Percentiles rank a stretch among this genome's conserved stretches.
Evolutionary conservation across 2,329 filamentous ascomycete species (phyloP).

Genomic region (Pseudofabraea citricarpa): DNA sequence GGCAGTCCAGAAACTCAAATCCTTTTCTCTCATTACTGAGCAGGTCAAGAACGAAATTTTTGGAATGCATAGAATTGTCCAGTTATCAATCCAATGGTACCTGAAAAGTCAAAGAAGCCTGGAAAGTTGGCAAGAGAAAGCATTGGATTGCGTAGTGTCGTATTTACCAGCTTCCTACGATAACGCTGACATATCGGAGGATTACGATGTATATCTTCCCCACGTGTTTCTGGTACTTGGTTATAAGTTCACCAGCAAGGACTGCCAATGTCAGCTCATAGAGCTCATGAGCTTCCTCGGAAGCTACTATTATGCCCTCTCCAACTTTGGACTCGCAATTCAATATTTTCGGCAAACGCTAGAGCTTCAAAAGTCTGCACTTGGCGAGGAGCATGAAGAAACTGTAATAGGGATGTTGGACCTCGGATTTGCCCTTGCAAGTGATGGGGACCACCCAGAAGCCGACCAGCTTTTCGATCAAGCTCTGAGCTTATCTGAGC

Average conservation of each 20-base stretch:
- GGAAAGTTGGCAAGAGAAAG: neutral
- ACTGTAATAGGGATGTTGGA: slow-evolving; percentile 5
- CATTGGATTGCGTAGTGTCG: neutral
- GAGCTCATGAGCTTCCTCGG: neutral
- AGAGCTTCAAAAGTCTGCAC: neutral
- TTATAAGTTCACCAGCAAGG: neutral
- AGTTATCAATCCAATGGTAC: neutral
- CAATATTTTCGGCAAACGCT: slow-evolving; percentile 1
- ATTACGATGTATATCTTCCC: neutral
- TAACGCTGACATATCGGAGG: neutral
- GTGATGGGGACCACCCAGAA: slow-evolving; percentile 5
- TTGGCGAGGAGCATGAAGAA: neutral
- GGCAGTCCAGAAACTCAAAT: neutral
- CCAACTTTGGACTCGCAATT: no score
- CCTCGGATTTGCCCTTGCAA: slow-evolving; percentile 1
- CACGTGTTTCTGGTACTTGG: neutral
- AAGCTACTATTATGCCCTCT: neutral
- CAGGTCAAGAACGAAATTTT: neutral
- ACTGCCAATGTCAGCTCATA: neutral
- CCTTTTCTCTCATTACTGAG: neutral
- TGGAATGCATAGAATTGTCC: neutral
- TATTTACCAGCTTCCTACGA: neutral
- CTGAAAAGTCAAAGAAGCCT: neutral
- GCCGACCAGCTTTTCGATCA: slow-evolving; percentile 3
- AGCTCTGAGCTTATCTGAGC: no score